These are phyloP conservation scores for Alternaria rosae DNA, from an alignment of 2,329 filamentous ascomycete species.

Conservation along the genomic window DNA sequence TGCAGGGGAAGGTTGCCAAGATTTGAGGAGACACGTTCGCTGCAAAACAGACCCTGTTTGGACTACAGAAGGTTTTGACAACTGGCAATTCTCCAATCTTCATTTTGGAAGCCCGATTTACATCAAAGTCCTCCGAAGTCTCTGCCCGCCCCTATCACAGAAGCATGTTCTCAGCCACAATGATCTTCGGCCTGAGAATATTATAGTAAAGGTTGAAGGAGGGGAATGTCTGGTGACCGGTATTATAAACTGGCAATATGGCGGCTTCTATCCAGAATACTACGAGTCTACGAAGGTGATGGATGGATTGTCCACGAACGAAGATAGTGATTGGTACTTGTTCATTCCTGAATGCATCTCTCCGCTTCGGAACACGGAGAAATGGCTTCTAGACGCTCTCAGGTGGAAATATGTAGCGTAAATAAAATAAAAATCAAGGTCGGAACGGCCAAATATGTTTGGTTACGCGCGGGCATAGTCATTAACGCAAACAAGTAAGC, in stretches of 20 bases:
- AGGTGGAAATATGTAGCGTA: neutral
- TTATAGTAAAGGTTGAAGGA: slow-evolving; percentile 1
- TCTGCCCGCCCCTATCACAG: neutral
- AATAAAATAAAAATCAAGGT: too few relatives aligned
- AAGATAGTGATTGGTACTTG: neutral
- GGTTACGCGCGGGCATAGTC: too few relatives aligned
- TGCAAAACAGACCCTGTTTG: neutral
- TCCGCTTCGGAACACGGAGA: neutral
- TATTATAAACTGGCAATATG: neutral
- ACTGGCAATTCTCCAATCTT: neutral
- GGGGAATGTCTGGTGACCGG: neutral
- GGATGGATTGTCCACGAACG: neutral
- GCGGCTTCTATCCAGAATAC: slow-evolving; percentile 2
- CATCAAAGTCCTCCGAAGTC: neutral
- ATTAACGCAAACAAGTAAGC: too few relatives aligned
- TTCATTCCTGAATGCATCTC: neutral
- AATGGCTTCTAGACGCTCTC: neutral
- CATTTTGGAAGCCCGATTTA: slow-evolving; percentile 1
- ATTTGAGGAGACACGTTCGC: slow-evolving; percentile 1
- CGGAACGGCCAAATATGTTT: too few relatives aligned
- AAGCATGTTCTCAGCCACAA: slow-evolving; percentile 2
- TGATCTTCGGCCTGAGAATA: slow-evolving; percentile 1
- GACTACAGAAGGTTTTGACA: neutral
- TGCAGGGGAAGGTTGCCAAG: slow-evolving; percentile 2
- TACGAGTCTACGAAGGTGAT: slow-evolving; percentile 1